These are phyloP conservation scores for Spergularia azorica DNA, from an alignment of 179 eudicot genomes.

Conservation along the genomic window DNA sequence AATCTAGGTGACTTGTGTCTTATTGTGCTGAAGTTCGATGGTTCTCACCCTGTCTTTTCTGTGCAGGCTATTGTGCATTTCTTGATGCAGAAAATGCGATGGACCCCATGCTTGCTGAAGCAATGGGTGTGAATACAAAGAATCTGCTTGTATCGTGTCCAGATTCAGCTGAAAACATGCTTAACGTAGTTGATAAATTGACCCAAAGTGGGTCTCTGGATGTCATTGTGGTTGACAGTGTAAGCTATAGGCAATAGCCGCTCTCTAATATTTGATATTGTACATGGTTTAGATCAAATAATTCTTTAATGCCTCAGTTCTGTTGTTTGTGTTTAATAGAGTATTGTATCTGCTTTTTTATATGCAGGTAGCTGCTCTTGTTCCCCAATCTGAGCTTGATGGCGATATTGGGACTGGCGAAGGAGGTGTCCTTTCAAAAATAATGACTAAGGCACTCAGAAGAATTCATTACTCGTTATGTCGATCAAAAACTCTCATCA, in stretches of 20 bases:
- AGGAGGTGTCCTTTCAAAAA: constrained; percentile 42
- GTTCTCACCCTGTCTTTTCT: constrained; percentile 19
- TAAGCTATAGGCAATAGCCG: constrained; percentile 38
- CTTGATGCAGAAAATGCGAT: constrained; percentile 95
- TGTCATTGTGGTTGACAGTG: constrained; percentile 97
- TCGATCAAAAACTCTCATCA: constrained; percentile 69
- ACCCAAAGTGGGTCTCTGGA: constrained; percentile 84
- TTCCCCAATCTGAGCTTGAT: constrained; percentile 80
- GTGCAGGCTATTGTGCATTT: constrained; percentile 91
- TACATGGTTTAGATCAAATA: constrained; percentile 1
- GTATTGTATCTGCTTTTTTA: constrained; percentile 22
- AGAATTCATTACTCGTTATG: constrained; percentile 79
- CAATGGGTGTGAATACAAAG: constrained; percentile 76
- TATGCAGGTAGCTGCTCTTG: constrained; percentile 96
- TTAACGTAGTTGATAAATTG: constrained; percentile 85
- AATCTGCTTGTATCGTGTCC: constrained; percentile 86
- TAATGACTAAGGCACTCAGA: constrained; percentile 88
- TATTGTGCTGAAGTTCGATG: background rate
- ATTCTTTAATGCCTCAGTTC: background rate
- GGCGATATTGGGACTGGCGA: constrained; percentile 35
- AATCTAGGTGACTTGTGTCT: background rate
- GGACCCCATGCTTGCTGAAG: constrained; percentile 78
- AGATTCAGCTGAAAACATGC: constrained; percentile 91
- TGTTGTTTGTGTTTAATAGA: background rate
- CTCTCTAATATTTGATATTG: constrained; percentile 2